These are phyloP conservation scores for Hericium rajendrae DNA, from an alignment of 768 basidiomycete genomes.

Conservation along the genomic window DNA sequence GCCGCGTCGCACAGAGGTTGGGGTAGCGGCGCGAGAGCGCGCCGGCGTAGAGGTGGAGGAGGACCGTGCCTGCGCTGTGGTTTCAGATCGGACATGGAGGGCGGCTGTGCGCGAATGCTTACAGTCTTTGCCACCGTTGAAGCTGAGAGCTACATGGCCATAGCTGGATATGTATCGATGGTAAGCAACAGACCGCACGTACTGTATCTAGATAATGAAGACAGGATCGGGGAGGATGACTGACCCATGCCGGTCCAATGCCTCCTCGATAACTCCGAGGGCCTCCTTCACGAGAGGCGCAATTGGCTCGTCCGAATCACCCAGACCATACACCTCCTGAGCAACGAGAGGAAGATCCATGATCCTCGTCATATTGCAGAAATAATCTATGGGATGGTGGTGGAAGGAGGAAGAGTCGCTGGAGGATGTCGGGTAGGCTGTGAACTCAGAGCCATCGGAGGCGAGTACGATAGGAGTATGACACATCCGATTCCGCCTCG, in stretches of 20 bases:
- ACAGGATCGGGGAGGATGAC: constrained; percentile 24
- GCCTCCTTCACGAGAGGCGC: constrained; percentile 66
- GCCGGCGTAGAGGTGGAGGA: constrained; percentile 80
- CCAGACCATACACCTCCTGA: constrained; percentile 51
- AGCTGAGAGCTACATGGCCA: constrained; percentile 76
- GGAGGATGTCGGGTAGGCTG: not conserved
- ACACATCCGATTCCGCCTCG: too few species aligned
- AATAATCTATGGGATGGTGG: not conserved
- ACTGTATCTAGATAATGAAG: too few species aligned
- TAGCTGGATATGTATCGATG: constrained; percentile 29
- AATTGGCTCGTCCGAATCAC: constrained; percentile 43
- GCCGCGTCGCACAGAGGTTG: constrained; percentile 22
- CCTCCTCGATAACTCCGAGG: constrained; percentile 68
- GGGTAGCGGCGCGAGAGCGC: constrained; percentile 38
- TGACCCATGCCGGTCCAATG: constrained; percentile 74
- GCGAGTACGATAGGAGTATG: not conserved
- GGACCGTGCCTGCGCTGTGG: constrained; percentile 71
- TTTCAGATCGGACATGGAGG: not conserved
- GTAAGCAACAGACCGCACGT: too few species aligned
- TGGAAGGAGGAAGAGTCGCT: not conserved
- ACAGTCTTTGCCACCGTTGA: constrained; percentile 99
- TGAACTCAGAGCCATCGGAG: not conserved
- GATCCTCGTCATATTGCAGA: not conserved
- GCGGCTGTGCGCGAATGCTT: constrained; percentile 19
- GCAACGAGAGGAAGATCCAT: constrained; percentile 48